These are phyloP conservation scores for Nicotiana knightiana DNA, from an alignment of 257 asterid species.

Conservation along the genomic window DNA sequence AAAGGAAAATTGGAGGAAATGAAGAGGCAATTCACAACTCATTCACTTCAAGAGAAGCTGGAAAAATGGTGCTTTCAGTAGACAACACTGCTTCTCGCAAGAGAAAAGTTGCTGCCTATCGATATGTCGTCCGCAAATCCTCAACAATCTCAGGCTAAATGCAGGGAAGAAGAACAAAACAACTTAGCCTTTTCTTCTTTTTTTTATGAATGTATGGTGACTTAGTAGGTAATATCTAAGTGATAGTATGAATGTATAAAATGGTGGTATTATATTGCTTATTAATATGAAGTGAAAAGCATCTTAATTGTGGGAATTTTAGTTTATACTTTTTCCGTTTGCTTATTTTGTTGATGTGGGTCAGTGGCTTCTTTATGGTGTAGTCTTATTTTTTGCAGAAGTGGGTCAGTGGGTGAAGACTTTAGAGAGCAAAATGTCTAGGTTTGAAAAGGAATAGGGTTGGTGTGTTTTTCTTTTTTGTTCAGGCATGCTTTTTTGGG, in stretches of 20 bases:
- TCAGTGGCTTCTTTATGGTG: not conserved
- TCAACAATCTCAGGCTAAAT: slow-evolving; percentile 18
- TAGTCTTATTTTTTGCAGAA: not conserved
- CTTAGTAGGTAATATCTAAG: not conserved
- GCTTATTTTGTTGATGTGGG: not conserved
- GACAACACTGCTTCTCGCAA: slow-evolving; percentile 64
- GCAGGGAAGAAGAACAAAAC: not conserved
- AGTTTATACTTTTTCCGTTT: not conserved
- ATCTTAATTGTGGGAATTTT: not conserved
- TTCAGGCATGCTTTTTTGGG: slow-evolving; percentile 20
- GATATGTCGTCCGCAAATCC: slow-evolving; percentile 57
- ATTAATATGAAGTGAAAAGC: not conserved
- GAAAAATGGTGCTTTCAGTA: slow-evolving; percentile 71
- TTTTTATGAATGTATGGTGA: not conserved
- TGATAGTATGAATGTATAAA: slow-evolving; percentile 8
- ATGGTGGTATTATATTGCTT: slow-evolving; percentile 6
- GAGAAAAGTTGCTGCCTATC: slow-evolving; percentile 80
- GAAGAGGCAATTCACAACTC: slow-evolving; percentile 69
- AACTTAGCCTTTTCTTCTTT: not conserved
- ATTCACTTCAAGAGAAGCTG: slow-evolving; percentile 51
- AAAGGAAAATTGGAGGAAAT: slow-evolving; percentile 37
- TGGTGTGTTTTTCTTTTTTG: not conserved
- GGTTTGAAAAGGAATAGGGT: not conserved
- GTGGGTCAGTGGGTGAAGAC: slow-evolving; percentile 14
- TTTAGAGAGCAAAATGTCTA: slow-evolving; percentile 12